Percentiles rank a stretch among this genome's conserved stretches.
Evolutionary conservation across 202 grass and related monocot species (phyloP).

Genomic region (Schoenoplectus tabernaemontani): DNA sequence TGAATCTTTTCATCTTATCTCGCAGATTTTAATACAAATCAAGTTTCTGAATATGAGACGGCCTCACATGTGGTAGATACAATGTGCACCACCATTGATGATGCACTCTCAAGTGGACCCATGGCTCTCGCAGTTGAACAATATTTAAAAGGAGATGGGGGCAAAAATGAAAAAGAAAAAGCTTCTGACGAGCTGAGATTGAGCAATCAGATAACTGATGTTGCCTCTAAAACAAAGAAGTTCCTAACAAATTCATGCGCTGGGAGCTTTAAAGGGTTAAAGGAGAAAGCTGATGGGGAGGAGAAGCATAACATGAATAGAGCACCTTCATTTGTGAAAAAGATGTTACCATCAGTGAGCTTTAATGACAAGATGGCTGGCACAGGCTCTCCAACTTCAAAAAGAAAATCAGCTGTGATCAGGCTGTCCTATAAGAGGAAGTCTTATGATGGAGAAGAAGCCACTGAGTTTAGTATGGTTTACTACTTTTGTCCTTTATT

Average conservation of each 20-base stretch:
- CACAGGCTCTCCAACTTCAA: constrained; percentile 31
- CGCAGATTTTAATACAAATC: constrained; percentile 27
- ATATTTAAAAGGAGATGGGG: constrained; percentile 61
- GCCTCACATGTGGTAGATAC: constrained; percentile 43
- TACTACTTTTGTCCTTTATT: constrained; percentile 10
- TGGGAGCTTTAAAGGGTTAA: constrained; percentile 42
- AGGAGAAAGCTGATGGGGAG: constrained; percentile 40
- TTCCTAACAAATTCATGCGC: constrained; percentile 35
- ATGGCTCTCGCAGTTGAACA: constrained; percentile 56
- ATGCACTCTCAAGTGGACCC: constrained; percentile 36
- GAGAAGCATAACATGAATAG: constrained; percentile 38
- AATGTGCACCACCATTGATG: constrained; percentile 38
- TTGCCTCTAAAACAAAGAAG: constrained; percentile 24
- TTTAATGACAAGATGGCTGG: constrained; percentile 59
- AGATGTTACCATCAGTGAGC: constrained; percentile 65
- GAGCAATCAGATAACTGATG: neutral
- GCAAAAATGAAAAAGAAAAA: constrained; percentile 21
- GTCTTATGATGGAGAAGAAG: constrained; percentile 47
- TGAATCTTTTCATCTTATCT: constrained; percentile 29
- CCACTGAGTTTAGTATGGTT: constrained; percentile 47
- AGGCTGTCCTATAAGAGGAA: constrained; percentile 82
- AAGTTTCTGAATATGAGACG: constrained; percentile 38
- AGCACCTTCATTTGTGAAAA: constrained; percentile 40
- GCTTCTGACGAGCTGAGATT: constrained; percentile 12
- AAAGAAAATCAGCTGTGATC: constrained; percentile 71